These are phyloP conservation scores for Arthrobotrys sinensis DNA, from an alignment of 2,329 filamentous ascomycete species.

Conservation along the genomic window DNA sequence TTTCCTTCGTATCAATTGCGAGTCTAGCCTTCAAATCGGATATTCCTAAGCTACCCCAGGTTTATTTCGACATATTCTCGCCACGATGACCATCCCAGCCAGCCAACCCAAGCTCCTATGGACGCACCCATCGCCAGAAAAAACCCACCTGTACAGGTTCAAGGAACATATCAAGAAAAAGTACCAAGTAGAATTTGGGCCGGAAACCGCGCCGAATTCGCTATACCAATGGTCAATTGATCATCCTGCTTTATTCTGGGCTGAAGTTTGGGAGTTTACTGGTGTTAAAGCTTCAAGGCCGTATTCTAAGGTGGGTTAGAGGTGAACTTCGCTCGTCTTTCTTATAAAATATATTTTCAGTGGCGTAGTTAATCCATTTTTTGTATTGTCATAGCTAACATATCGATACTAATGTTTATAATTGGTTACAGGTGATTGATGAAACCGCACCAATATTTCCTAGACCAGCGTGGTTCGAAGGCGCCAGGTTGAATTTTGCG, in stretches of 20 bases:
- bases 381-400: not conserved
- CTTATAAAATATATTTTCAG: conserved; percentile 21
- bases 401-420: not conserved
- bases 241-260: conserved; percentile 84
- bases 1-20: not conserved
- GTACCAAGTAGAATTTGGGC: conserved; percentile 75
- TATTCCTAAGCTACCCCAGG: conserved; percentile 9
- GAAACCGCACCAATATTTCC: conserved; percentile 82
- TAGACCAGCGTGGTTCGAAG: conserved; percentile 86
- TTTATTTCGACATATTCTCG: not conserved
- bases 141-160: conserved; percentile 63
- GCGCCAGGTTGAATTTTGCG: conserved; percentile 88
- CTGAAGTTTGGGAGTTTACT: conserved; percentile 85
- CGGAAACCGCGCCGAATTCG: conserved; percentile 75
- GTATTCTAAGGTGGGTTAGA: conserved; percentile 73
- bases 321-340: conserved; percentile 46
- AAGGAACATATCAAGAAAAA: conserved; percentile 62
- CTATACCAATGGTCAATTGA: conserved; percentile 89
- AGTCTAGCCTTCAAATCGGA: not conserved
- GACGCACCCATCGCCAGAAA: conserved; percentile 62
- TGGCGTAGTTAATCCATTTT: not conserved
- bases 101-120: conserved; percentile 59
- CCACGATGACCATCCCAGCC: conserved; percentile 44
- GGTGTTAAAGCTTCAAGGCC: conserved; percentile 79
- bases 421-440: conserved; percentile 75